Percentiles rank a stretch among this genome's conserved stretches.
Conservation (phyloP, 2,329 filamentous ascomycete genomes). For the Chalaropsis ovoidea region DNA sequence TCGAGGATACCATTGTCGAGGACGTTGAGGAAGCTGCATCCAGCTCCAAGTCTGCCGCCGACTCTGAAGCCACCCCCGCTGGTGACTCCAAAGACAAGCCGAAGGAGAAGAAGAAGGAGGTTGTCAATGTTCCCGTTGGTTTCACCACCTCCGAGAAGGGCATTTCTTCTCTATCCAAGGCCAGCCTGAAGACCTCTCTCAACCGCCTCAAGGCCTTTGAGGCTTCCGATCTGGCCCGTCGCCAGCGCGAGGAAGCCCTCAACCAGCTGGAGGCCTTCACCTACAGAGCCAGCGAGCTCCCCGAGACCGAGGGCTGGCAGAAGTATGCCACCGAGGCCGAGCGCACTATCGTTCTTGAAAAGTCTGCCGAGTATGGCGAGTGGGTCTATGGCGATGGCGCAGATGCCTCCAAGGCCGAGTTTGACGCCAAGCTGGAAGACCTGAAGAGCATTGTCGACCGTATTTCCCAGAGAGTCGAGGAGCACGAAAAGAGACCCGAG, state of each 20-base stretch:
- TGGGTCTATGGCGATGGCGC: constrained; percentile 85
- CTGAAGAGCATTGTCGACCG: constrained; percentile 70
- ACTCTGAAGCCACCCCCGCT: constrained; percentile 40
- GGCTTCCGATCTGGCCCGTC: constrained; percentile 66
- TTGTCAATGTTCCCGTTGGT: constrained; percentile 45
- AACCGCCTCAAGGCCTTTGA: constrained; percentile 76
- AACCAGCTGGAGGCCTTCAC: constrained; percentile 92
- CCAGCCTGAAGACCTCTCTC: constrained; percentile 45
- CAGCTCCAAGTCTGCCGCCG: constrained; percentile 28
- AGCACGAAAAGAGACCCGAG: constrained; percentile 60
- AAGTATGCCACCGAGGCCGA: constrained; percentile 59
- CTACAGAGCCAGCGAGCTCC: constrained; percentile 74
- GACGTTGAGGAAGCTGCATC: constrained; percentile 32
- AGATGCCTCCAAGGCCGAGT: constrained; percentile 61
- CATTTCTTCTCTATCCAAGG: constrained; percentile 40
- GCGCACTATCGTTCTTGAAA: constrained; percentile 55
- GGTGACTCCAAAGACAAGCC: constrained; percentile 41
- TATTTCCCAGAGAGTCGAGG: constrained; percentile 63
- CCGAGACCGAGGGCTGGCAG: constrained; percentile 67
- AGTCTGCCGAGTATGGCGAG: constrained; percentile 61
- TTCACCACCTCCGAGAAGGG: constrained; percentile 43
- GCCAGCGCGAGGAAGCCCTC: constrained; percentile 70
- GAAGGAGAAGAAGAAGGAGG: constrained; percentile 50
- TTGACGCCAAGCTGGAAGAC: constrained; percentile 65
- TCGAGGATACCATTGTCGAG: constrained; percentile 26